phyloP scores from a whole-genome alignment of 116 monocot genomes.

The Trichopus zeylanicus region DNA sequence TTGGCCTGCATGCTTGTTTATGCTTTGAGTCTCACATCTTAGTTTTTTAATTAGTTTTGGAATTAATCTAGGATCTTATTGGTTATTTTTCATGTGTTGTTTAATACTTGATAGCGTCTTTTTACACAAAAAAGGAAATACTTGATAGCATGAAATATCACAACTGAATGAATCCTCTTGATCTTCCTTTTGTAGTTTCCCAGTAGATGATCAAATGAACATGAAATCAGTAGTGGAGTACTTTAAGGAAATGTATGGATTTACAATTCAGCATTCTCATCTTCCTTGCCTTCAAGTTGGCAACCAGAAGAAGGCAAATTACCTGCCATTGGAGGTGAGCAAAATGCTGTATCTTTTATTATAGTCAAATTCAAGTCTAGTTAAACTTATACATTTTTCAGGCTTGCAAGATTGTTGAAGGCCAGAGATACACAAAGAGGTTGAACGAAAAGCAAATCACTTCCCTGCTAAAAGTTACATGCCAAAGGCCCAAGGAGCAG shows the following conservation, averaged over 20 bases:
- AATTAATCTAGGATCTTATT: no score
- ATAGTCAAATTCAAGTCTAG: not conserved
- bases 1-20: no score
- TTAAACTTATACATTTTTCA: constrained; percentile 1
- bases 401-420: constrained; percentile 61
- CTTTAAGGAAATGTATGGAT: constrained; percentile 38
- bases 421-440: constrained; percentile 52
- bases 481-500: constrained; percentile 42
- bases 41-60: no score
- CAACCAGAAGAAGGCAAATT: constrained; percentile 35
- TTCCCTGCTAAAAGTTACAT: constrained; percentile 37
- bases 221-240: constrained; percentile 41
- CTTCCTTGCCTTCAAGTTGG: constrained; percentile 62
- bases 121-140: no score
- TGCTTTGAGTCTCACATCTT: no score
- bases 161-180: not conserved
- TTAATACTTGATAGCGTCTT: no score
- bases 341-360: not conserved
- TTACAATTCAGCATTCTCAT: constrained; percentile 7
- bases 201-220: constrained; percentile 66
- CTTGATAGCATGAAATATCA: no score
- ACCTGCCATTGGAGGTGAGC: constrained; percentile 73
- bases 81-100: no score
- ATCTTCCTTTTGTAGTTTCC: constrained; percentile 48
- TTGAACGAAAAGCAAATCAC: constrained; percentile 60